Percentiles rank a stretch among this genome's conserved stretches.
These are phyloP conservation scores for Letharia lupina DNA, from an alignment of 495 filamentous ascomycete genomes.

Conservation along the genomic window DNA sequence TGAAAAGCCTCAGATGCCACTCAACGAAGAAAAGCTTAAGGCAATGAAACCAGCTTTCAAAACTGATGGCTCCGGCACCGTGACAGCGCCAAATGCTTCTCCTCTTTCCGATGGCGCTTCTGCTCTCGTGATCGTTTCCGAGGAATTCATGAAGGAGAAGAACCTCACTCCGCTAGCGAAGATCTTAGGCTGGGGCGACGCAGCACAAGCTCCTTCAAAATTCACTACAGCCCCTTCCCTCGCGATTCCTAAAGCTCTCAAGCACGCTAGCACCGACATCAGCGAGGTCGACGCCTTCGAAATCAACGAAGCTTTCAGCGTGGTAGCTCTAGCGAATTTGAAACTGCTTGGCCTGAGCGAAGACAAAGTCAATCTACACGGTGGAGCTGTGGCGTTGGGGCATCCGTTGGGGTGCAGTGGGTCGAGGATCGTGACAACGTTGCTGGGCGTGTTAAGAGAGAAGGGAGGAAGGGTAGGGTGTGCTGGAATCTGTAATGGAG, in stretches of 20 bases:
- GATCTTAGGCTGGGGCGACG: constrained; percentile 95
- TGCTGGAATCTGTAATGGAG: constrained; percentile 96
- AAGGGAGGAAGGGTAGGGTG: constrained; percentile 88
- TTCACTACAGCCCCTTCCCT: constrained; percentile 95
- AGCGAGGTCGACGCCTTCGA: constrained; percentile 84
- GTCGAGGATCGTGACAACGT: constrained; percentile 84
- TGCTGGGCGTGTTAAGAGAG: constrained; percentile 80
- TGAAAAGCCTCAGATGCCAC: constrained; percentile 82
- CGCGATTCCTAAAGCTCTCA: constrained; percentile 91
- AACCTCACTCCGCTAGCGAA: constrained; percentile 84
- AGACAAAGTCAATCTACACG: constrained; percentile 91
- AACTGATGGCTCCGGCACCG: constrained; percentile 65
- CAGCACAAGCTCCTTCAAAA: constrained; percentile 77
- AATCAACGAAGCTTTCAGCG: constrained; percentile 98
- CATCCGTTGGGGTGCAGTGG: constrained; percentile 92
- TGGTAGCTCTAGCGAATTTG: constrained; percentile 91
- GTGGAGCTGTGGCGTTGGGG: constrained; percentile 90
- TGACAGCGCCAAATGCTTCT: constrained; percentile 96
- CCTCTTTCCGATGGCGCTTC: constrained; percentile 91
- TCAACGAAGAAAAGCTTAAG: constrained; percentile 86
- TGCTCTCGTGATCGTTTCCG: constrained; percentile 83
- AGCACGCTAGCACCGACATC: constrained; percentile 73
- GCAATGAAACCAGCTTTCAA: constrained; percentile 79
- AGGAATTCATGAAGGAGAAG: constrained; percentile 79
- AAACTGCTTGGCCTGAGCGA: constrained; percentile 72